Base-by-base conservation (phyloP, 495 filamentous ascomycete species). In the Penicillium steckii region DNA sequence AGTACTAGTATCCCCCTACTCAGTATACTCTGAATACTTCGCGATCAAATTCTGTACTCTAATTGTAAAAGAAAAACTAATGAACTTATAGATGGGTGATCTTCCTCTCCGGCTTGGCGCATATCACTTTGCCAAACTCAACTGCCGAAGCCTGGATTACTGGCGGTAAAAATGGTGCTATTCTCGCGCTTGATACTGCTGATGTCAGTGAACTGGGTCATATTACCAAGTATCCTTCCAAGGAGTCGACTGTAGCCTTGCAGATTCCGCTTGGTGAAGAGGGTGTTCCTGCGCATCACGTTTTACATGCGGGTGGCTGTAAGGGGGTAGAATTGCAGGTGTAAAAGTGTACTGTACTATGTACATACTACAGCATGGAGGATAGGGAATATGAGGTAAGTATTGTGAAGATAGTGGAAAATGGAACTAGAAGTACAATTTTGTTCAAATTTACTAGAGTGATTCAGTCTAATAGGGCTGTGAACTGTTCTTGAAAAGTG, bases 11-110 rank as follows among this genome's bases (percentile, higher is more conserved):
- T n/a, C n/a, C n/a, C n/a, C n/a, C n/a, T n/a, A n/a, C n/a, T n/a
- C n/a, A n/a, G n/a, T n/a, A n/a, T n/a, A n/a, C n/a, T n/a, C n/a
- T n/a, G n/a, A n/a, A n/a, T n/a, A n/a, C n/a, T n/a, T n/a, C n/a
- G n/a, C n/a, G n/a, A n/a, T n/a, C n/a, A n/a, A n/a, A n/a, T n/a
- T n/a, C n/a, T n/a, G n/a, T n/a, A n/a, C n/a, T n/a, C n/a, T n/a
- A n/a, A n/a, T n/a, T n/a, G n/a, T n/a, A n/a, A n/a, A n/a, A n/a
- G n/a, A n/a, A n/a, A n/a, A n/a, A n/a, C n/a, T n/a, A n/a, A n/a
- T n/a, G n/a, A n/a, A n/a, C n/a, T 13, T 21, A 10, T 35, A 83
- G 80, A 67, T 80, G 74, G 66, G 80, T 84, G 1, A 41, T 67
- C 15, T 80, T 79, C 63, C 55, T 74, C 38, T 70, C 75, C 0